Base-by-base conservation (phyloP, 352 stramenopile species). In the Saprolegnia diclina region DNA sequence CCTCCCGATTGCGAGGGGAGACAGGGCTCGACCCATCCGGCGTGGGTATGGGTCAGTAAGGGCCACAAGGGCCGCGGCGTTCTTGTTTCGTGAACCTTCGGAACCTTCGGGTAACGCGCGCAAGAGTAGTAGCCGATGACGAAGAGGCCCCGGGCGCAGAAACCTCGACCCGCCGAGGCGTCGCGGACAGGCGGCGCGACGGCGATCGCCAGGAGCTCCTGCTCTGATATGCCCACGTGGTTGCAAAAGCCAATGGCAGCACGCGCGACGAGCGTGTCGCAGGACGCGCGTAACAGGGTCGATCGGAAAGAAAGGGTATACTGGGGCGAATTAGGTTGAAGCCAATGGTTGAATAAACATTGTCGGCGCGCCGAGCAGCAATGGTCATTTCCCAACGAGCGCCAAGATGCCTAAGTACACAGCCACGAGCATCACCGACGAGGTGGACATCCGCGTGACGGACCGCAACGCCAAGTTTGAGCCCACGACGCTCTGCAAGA, bases 401-500 rank as follows among this genome's bases (percentile, higher is more conserved):
- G 35, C 35, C 52, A 59, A 59, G 11, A 59, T 59, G 52, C 52
- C 52, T 9, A 59, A 59, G 52, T 59, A 59, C 52, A 59, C 52
- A 9, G 46, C 62, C n/a, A 68, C 62, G 5, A 19, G 19, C 45
- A 68, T 71, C 35, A 29, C 66, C 48, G 26, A 71, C 5, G 53
- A 64, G n/a, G 64, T 71, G 14, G 64, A 71, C 35, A 69, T 73
- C 24, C 55, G 52, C 35, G 24, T 72, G 14, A 77, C 42, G 48
- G 77, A 66, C 2, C 55, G 73, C 63, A 71, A 83, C 54, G 66
- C 52, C 50, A 57, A 77, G 45, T 76, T 75, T 21, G 35, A 73
- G 22, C 76, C 79, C 5, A 66, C 56, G 38, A 87, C 79, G 0
- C 73, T 85, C 48, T 46, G 74, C 45, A 65, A 72, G 3, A 72